Percentiles rank a stretch among this genome's conserved stretches.
Conservation (phyloP, 2,329 filamentous ascomycete species). For the Diplodia scrobiculata region DNA sequence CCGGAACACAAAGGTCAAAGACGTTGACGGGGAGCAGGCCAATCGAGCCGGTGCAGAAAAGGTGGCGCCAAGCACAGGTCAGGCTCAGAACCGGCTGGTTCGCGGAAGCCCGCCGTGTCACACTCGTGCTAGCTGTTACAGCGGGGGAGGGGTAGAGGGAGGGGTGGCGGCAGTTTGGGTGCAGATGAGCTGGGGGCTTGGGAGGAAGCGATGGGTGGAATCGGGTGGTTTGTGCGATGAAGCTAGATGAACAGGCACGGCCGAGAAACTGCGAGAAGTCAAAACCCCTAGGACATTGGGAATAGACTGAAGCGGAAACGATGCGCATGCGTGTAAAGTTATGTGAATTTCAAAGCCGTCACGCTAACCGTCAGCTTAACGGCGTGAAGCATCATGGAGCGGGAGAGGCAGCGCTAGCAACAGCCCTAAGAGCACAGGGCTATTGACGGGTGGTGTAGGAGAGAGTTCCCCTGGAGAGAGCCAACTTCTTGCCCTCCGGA, state of each 20-base stretch:
- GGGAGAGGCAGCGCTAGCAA: conserved; percentile 7
- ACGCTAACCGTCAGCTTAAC: conserved; percentile 21
- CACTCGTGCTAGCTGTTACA: conserved; percentile 18
- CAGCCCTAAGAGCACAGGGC: too few relatives aligned
- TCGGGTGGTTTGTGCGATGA: conserved; percentile 21
- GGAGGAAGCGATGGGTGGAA: conserved; percentile 13
- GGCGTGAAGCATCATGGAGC: conserved; percentile 10
- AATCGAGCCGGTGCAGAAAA: conserved; percentile 11
- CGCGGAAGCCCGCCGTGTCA: conserved; percentile 13
- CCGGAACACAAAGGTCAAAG: not conserved
- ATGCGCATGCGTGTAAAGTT: conserved; percentile 15
- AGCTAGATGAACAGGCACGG: conserved; percentile 13
- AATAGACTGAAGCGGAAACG: conserved; percentile 7
- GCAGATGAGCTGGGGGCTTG: conserved; percentile 20
- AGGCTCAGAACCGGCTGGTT: conserved; percentile 3
- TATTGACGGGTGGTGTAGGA: not conserved
- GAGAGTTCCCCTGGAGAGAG: not conserved
- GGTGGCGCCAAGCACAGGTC: conserved; percentile 9
- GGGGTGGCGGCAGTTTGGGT: conserved; percentile 17
- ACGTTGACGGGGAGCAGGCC: not conserved
- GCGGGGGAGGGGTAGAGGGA: conserved; percentile 19
- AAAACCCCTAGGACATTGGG: conserved; percentile 1
- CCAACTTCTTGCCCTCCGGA: not conserved
- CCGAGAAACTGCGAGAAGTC: not conserved
- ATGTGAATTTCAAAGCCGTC: conserved; percentile 10